Evolutionary conservation across 192 early-diverging fungal species (phyloP).

Genomic region (Podila clonocystis): DNA sequence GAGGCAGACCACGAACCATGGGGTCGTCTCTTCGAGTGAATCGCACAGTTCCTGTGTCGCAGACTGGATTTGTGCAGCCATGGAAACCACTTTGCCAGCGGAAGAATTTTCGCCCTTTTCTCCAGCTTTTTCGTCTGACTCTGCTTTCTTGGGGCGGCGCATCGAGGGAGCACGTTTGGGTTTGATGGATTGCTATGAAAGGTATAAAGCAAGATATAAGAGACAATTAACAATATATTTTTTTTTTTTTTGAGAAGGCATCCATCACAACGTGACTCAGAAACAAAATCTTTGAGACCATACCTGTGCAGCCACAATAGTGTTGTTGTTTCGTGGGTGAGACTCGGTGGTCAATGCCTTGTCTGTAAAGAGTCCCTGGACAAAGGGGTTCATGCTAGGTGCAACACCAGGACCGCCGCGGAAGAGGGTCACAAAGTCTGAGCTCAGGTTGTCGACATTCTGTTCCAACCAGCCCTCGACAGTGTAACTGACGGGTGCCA

Average conservation of each 20-base stretch:
- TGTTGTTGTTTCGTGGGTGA: conserved; percentile 82
- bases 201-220: not conserved
- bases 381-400: conserved; percentile 75
- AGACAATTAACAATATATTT: not conserved
- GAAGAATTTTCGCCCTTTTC: not conserved
- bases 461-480: conserved; percentile 75
- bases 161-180: conserved; percentile 76
- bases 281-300: not conserved
- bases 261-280: not conserved
- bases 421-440: conserved; percentile 89
- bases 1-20: conserved; percentile 85
- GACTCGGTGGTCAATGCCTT: conserved; percentile 77
- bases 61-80: conserved; percentile 75
- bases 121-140: conserved; percentile 18
- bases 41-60: conserved; percentile 74
- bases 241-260: not conserved
- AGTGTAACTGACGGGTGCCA: conserved; percentile 72
- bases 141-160: conserved; percentile 59
- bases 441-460: conserved; percentile 81
- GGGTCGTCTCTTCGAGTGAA: conserved; percentile 78
- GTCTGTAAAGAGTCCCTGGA: conserved; percentile 80
- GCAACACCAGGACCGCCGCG: conserved; percentile 73
- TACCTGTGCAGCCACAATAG: conserved; percentile 81
- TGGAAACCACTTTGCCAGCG: conserved; percentile 61
- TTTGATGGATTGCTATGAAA: conserved; percentile 63